Evolutionary conservation across 306 rosid species (phyloP), one percentile per base, ranked within the genome.

Genomic region (Cicer chorassanicum): DNA sequence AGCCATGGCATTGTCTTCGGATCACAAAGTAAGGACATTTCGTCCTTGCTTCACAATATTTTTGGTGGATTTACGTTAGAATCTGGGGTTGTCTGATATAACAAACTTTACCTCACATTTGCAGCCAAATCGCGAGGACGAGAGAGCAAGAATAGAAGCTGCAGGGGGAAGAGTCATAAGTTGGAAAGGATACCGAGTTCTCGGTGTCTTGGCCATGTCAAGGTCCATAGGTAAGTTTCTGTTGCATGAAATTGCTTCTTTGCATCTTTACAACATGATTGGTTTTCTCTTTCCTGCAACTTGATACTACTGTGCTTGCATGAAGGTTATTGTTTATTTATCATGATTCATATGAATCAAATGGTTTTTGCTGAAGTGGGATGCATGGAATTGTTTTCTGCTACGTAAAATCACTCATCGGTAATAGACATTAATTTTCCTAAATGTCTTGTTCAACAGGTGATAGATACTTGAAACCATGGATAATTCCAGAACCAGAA

Each of bases 181-280:
- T 67, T 92, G 97, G 97, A 72, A 86, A 34, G 96, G 97, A 29
- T 89, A 85, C 65, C 78, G 96, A 67, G 90, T 92, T 59, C 86
- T 88, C 56, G 97, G 97, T 60, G 97, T 92, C 79, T 87, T 92
- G 72, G 97, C 97, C 7, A 87, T 87, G 90, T 92, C 97, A 66
- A 88, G 97, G 82, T 88, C 97, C 86, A 85, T 92, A 53, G 97
- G 97, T 89, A 86, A 34, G 86, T 68, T 19, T 57, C 6, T 45
- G 64, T 67, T 38, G 61, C 75, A 75, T 39, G 48, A 76, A 34
- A 59, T 29, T 65, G 4, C 49, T 24, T n/a, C 40, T 11, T 16
- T 1, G 13, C 15, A 45, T 65, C 34, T 24, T 24, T 44, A 38
- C 40, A 57, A 43, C 46, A 44, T 29, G 68, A 76, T 62, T 77